Evolutionary conservation across 495 filamentous ascomycete species (phyloP).

Genomic region (Trypethelium eluteriae): DNA sequence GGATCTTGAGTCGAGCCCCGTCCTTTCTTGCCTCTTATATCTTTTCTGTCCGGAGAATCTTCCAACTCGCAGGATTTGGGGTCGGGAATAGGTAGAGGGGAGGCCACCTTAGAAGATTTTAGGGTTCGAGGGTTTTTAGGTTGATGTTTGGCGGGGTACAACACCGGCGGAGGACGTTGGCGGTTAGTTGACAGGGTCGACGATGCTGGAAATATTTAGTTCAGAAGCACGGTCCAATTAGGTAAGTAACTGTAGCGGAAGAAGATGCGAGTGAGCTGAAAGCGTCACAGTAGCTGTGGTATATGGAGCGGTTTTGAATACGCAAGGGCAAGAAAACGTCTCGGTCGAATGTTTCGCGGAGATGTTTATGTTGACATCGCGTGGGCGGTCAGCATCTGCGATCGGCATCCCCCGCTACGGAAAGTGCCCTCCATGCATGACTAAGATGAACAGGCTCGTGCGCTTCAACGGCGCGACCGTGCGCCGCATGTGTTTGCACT

Average conservation of each 20-base stretch:
- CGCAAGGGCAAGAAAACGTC: background rate
- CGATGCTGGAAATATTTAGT: too few species aligned
- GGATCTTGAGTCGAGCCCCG: too few species aligned
- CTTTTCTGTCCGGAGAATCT: too few species aligned
- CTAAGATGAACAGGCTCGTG: conserved; percentile 2
- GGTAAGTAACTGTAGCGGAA: background rate
- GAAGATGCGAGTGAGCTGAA: background rate
- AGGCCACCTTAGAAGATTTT: background rate
- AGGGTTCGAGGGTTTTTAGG: background rate
- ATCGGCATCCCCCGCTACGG: background rate
- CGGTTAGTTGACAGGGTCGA: background rate
- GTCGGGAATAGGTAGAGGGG: too few species aligned
- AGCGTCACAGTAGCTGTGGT: background rate
- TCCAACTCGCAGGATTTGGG: too few species aligned
- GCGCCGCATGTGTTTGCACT: background rate
- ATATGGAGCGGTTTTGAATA: background rate
- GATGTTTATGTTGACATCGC: conserved; percentile 1
- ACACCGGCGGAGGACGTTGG: background rate
- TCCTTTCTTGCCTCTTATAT: too few species aligned
- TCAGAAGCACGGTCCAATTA: too few species aligned
- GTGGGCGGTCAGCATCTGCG: conserved; percentile 8
- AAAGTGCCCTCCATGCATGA: background rate
- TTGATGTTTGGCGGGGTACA: background rate
- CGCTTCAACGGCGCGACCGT: background rate
- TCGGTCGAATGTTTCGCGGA: conserved; percentile 9